A percentile compares a stretch with the other conserved stretches of the same genome.
Conservation (phyloP, 2,329 filamentous ascomycete genomes). For the Cladosporium sphaerospermum region DNA sequence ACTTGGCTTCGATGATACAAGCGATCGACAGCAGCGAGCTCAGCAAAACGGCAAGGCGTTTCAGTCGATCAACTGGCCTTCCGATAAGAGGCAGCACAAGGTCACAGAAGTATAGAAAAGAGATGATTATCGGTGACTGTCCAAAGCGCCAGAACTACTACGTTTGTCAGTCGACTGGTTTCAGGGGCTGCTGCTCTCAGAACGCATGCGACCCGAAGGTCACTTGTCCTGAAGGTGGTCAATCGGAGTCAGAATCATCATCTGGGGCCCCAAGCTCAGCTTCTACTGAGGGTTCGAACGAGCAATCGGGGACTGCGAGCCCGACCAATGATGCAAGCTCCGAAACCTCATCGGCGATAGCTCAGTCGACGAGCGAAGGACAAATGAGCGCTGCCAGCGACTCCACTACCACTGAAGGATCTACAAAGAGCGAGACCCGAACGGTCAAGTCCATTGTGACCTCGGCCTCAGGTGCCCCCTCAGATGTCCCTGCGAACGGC, state of each 20-base stretch:
- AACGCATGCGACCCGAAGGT: constrained; percentile 20
- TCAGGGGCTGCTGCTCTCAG: constrained; percentile 23
- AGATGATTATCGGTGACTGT: not conserved
- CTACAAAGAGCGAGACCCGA: constrained; percentile 13
- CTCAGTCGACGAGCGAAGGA: constrained; percentile 1
- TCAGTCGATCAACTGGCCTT: not conserved
- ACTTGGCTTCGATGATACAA: not conserved
- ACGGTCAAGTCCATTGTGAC: constrained; percentile 7
- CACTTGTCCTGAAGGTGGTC: constrained; percentile 15
- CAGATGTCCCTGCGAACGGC: not conserved
- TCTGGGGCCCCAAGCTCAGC: not conserved
- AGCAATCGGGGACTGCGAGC: not conserved
- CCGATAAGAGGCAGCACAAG: constrained; percentile 4
- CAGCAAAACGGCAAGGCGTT: constrained; percentile 9
- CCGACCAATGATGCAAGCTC: not conserved
- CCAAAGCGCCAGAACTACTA: constrained; percentile 7
- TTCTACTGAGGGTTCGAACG: not conserved
- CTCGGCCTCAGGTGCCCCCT: not conserved
- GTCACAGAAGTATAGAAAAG: constrained; percentile 9
- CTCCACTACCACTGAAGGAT: constrained; percentile 15
- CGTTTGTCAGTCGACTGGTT: constrained; percentile 16
- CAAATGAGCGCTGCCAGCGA: constrained; percentile 11
- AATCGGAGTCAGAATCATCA: not conserved
- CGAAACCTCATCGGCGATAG: not conserved
- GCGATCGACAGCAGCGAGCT: not conserved